These are phyloP conservation scores for Fraxinus platypoda DNA, from an alignment of 305 asterid genomes.

Conservation along the genomic window DNA sequence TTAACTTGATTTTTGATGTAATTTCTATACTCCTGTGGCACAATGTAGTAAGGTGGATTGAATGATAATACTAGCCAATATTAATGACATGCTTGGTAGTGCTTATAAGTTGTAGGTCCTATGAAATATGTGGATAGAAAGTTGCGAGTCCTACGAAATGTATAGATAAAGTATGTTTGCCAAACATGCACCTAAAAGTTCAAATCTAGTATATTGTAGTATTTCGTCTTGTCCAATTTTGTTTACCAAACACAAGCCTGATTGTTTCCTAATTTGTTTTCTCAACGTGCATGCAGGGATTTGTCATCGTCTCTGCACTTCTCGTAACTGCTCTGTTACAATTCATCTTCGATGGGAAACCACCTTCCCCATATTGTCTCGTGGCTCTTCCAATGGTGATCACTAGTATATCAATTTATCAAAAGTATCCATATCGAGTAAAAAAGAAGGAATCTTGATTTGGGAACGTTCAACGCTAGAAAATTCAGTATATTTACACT, in stretches of 20 bases:
- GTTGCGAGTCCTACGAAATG: background rate
- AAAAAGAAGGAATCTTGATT: conserved; percentile 62
- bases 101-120: background rate
- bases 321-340: conserved; percentile 88
- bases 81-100: background rate
- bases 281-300: conserved; percentile 56
- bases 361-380: conserved; percentile 78
- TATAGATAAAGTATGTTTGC: background rate
- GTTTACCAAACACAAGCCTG: background rate
- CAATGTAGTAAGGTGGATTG: background rate
- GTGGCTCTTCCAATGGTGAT: conserved; percentile 83
- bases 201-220: background rate
- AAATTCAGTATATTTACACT: conserved; percentile 7
- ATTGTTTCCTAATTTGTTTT: background rate
- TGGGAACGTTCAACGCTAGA: conserved; percentile 8
- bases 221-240: background rate
- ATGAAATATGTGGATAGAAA: background rate
- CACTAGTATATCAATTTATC: conserved; percentile 76
- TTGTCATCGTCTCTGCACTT: conserved; percentile 90
- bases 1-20: background rate
- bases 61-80: background rate
- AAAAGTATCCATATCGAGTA: conserved; percentile 74
- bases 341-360: conserved; percentile 72
- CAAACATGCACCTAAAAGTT: background rate
- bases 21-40: background rate